These are phyloP conservation scores for Colletotrichum lentis DNA, from an alignment of 2,329 filamentous ascomycete species.

Conservation along the genomic window DNA sequence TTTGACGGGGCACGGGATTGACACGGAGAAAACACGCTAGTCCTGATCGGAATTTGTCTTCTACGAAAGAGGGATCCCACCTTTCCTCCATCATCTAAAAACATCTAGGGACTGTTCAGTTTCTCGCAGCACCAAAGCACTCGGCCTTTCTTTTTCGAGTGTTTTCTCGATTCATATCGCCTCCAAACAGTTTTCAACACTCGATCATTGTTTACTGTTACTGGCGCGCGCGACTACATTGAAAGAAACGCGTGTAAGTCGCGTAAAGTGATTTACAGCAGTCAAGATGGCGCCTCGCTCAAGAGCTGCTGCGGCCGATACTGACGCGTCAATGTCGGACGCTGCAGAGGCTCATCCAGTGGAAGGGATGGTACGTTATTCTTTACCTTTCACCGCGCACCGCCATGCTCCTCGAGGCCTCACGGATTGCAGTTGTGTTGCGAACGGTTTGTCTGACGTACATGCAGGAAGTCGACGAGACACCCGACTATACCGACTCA, in stretches of 20 bases:
- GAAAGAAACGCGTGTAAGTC: constrained; percentile 61
- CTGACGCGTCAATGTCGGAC: constrained; percentile 71
- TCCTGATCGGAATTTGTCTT: constrained; percentile 36
- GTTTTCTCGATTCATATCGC: constrained; percentile 4
- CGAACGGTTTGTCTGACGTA: constrained; percentile 20
- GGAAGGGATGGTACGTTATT: constrained; percentile 60
- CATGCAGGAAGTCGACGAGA: constrained; percentile 67
- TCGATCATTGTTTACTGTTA: constrained; percentile 27
- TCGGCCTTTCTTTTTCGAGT: background rate
- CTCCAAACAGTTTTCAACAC: constrained; percentile 10
- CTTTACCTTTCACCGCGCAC: background rate
- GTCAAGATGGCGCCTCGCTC: constrained; percentile 63
- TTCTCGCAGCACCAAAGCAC: constrained; percentile 22
- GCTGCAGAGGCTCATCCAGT: constrained; percentile 57
- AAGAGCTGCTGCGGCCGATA: constrained; percentile 62
- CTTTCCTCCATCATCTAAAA: constrained; percentile 37
- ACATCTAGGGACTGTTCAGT: constrained; percentile 29
- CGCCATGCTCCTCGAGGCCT: background rate
- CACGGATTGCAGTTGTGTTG: background rate
- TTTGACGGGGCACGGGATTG: constrained; percentile 16
- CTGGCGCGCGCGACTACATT: constrained; percentile 10
- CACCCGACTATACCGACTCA: constrained; percentile 71
- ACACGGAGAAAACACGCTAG: constrained; percentile 35
- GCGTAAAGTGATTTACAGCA: constrained; percentile 59
- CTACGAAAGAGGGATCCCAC: constrained; percentile 35